These are phyloP conservation scores for Lentinula lateritia DNA, from an alignment of 768 basidiomycete genomes.

Conservation along the genomic window DNA sequence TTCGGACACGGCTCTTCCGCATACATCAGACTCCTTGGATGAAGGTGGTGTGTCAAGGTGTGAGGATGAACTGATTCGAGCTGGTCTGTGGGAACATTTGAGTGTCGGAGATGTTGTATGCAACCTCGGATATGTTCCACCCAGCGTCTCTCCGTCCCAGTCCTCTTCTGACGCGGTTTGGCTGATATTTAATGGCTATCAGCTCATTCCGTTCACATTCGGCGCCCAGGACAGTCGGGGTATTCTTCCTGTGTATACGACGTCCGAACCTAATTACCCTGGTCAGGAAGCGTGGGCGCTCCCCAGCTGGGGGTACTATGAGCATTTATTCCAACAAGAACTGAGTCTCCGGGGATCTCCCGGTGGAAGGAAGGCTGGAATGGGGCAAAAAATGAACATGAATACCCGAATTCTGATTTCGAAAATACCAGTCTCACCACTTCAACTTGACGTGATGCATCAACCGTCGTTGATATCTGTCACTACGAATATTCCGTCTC, in stretches of 20 bases:
- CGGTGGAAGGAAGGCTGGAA: background rate
- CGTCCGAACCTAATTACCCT: background rate
- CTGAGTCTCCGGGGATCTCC: background rate
- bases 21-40: conserved; percentile 22
- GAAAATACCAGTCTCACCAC: background rate
- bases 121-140: conserved; percentile 74
- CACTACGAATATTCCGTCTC: conserved; percentile 11
- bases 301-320: conserved; percentile 3
- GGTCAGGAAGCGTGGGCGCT: conserved; percentile 1
- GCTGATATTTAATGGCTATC: conserved; percentile 69
- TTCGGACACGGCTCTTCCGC: conserved; percentile 28
- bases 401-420: conserved; percentile 2
- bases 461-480: background rate
- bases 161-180: conserved; percentile 27
- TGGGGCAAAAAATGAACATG: background rate
- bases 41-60: conserved; percentile 31
- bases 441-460: background rate
- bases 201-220: conserved; percentile 24
- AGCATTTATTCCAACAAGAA: background rate
- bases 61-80: conserved; percentile 61
- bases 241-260: background rate
- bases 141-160: conserved; percentile 9
- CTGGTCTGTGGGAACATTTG: conserved; percentile 70
- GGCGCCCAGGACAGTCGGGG: background rate
- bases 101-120: conserved; percentile 74